These are phyloP conservation scores for Candida oleophila DNA, from an alignment of 805 yeast species.

Conservation along the genomic window DNA sequence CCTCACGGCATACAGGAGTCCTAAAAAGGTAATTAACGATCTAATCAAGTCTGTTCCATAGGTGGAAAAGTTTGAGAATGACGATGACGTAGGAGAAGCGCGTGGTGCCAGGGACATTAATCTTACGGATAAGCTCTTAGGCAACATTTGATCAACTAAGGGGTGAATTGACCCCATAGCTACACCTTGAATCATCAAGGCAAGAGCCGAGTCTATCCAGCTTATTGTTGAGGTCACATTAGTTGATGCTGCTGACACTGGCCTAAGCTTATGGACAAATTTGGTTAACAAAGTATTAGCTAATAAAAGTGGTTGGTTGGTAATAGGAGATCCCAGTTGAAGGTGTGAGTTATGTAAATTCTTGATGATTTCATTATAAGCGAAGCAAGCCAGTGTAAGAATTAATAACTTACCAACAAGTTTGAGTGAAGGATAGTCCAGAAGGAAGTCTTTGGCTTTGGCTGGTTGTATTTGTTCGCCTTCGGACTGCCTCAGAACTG, in stretches of 20 bases:
- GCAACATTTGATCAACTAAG: slow-evolving; percentile 32
- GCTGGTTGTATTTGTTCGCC: not conserved
- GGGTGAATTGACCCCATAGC: slow-evolving; percentile 60
- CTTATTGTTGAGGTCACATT: not conserved
- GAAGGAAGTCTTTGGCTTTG: not conserved
- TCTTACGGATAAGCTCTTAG: slow-evolving; percentile 27
- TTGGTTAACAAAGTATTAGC: slow-evolving; percentile 27
- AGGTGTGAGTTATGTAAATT: slow-evolving; percentile 53
- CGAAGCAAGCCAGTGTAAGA: slow-evolving; percentile 47
- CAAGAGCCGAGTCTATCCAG: slow-evolving; percentile 16
- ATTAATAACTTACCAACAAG: slow-evolving; percentile 8
- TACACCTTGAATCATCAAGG: slow-evolving; percentile 51
- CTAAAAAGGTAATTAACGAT: slow-evolving; percentile 60
- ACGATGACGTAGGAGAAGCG: slow-evolving; percentile 7
- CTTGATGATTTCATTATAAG: slow-evolving; percentile 52
- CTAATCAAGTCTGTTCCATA: slow-evolving; percentile 33
- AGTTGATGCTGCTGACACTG: slow-evolving; percentile 5
- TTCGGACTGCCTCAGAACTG: slow-evolving; percentile 1
- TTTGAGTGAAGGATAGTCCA: not conserved
- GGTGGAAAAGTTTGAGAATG: slow-evolving; percentile 17
- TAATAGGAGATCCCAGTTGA: slow-evolving; percentile 33
- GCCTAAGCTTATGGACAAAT: slow-evolving; percentile 24
- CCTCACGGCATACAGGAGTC: slow-evolving; percentile 68
- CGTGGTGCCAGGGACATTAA: slow-evolving; percentile 40
- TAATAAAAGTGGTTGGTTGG: slow-evolving; percentile 41